A percentile compares a stretch with the other conserved stretches of the same genome.
These are phyloP conservation scores for Halophytophthora batemanensis DNA, from an alignment of 352 stramenopile species.

Conservation along the genomic window DNA sequence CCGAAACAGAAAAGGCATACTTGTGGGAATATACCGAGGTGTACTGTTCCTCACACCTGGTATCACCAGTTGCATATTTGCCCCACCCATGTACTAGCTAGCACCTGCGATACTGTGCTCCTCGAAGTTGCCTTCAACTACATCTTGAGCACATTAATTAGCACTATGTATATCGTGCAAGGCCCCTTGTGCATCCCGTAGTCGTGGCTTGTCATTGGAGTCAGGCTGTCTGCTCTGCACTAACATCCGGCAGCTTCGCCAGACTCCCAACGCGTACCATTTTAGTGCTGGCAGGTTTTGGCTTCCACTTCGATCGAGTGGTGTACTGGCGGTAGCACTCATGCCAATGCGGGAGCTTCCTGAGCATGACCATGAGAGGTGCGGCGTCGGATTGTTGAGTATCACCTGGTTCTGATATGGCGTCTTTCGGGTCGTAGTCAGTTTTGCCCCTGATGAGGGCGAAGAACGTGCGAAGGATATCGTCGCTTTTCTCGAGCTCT, in stretches of 20 bases:
- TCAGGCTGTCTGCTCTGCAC: slow-evolving; percentile 5
- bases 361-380: slow-evolving; percentile 14
- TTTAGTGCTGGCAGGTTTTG: slow-evolving; percentile 2
- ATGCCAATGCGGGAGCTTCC: slow-evolving; percentile 43
- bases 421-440: neutral
- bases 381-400: neutral
- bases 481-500: slow-evolving; percentile 50
- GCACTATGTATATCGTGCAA: too few species aligned
- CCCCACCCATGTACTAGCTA: too few species aligned
- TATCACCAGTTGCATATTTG: too few species aligned
- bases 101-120: too few species aligned
- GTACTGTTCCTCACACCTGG: too few species aligned
- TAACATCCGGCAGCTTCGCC: neutral
- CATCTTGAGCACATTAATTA: too few species aligned
- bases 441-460: slow-evolving; percentile 14
- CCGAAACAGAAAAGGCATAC: too few species aligned
- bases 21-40: too few species aligned
- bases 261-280: slow-evolving; percentile 8
- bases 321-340: slow-evolving; percentile 47
- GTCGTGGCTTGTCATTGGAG: too few species aligned
- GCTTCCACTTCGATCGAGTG: slow-evolving; percentile 45
- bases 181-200: too few species aligned
- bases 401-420: neutral
- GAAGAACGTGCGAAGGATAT: slow-evolving; percentile 40
- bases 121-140: too few species aligned